A percentile compares a stretch with the other conserved stretches of the same genome.
phyloP scores from a whole-genome alignment of 148 eudicot species.

The Diospyros kaki region DNA sequence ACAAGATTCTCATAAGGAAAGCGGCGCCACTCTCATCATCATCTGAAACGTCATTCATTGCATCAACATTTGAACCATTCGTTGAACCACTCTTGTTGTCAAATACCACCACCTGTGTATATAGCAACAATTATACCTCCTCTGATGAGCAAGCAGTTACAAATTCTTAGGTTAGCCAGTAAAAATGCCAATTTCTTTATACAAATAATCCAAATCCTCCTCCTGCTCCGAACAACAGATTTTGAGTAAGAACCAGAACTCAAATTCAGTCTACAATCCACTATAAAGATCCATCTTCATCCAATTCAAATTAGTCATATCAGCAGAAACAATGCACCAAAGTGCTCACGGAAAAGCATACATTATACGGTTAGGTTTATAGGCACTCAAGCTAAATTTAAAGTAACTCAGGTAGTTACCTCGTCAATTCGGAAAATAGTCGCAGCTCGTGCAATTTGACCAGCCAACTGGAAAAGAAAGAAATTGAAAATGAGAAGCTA shows the following conservation, averaged over 20 bases:
- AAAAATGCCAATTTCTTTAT: not conserved
- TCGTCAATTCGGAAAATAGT: slow-evolving; percentile 89
- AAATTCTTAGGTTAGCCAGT: not conserved
- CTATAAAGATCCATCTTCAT: not conserved
- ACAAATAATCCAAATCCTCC: not conserved
- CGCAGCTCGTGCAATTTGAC: slow-evolving; percentile 97
- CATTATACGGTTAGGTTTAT: not conserved
- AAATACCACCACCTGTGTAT: slow-evolving; percentile 70
- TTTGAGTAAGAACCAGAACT: not conserved
- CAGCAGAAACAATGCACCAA: not conserved
- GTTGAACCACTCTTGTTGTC: slow-evolving; percentile 48
- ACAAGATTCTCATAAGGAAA: slow-evolving; percentile 74
- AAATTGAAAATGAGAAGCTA: slow-evolving; percentile 1
- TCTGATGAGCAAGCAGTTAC: not conserved
- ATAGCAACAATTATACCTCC: slow-evolving; percentile 6
- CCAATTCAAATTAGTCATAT: not conserved
- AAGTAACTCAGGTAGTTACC: slow-evolving; percentile 32
- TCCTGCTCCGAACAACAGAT: not conserved
- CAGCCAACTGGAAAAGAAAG: slow-evolving; percentile 59
- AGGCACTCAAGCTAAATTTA: not conserved
- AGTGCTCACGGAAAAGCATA: not conserved
- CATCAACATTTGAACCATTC: slow-evolving; percentile 34
- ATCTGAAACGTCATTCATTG: slow-evolving; percentile 30
- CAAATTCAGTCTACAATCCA: not conserved
- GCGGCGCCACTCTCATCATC: slow-evolving; percentile 76